Evolutionary conservation across 2,329 filamentous ascomycete species (phyloP), one percentile per base, ranked within the genome.

Genomic region (Diaporthe vexans): DNA sequence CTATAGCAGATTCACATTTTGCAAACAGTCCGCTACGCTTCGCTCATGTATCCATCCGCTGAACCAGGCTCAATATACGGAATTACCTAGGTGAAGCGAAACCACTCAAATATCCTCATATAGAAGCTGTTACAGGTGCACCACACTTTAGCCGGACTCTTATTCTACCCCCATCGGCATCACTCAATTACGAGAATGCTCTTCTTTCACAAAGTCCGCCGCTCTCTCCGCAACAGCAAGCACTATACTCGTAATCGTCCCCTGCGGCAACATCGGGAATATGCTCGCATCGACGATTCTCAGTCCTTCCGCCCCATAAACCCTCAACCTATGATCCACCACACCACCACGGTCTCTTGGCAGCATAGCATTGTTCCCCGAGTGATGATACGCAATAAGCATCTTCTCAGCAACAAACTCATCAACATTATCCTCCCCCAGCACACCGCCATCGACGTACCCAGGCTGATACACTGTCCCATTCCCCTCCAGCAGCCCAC

Each of bases 281-380:
- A 86, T 80, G 43, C 82, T 82, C 2, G 83, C 82, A 74, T 86
- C 85, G 2, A 85, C 84, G 29, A 86, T 79, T 21, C 85, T 80
- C 57, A 86, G 76, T 65, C 84, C 84, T 29, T 78, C 75, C 15
- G 81, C 82, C 4, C 85, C 85, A 74, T 85, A 85, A 0, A 86
- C 85, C 57, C 79, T 75, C 59, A 86, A 76, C 29, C 81, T 77
- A 24, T 82, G 75, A 71, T 83, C 81, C 0, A 86, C 85, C 17
- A 86, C 85, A 29, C 85, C 85, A 15, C 84, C 85, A 5, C 82
- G 78, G 35, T 81, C 80, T 29, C 79, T 78, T 7, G 83, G 83
- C 72, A 85, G 78, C 85, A 86, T 86, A 3, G 84, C 81, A 43
- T 82, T 79, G 6, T 84, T 85, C 4, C 85, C 83, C 21, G 78